Evolutionary conservation across 768 basidiomycete genomes (phyloP).

Genomic region (Leccinum boreale): DNA sequence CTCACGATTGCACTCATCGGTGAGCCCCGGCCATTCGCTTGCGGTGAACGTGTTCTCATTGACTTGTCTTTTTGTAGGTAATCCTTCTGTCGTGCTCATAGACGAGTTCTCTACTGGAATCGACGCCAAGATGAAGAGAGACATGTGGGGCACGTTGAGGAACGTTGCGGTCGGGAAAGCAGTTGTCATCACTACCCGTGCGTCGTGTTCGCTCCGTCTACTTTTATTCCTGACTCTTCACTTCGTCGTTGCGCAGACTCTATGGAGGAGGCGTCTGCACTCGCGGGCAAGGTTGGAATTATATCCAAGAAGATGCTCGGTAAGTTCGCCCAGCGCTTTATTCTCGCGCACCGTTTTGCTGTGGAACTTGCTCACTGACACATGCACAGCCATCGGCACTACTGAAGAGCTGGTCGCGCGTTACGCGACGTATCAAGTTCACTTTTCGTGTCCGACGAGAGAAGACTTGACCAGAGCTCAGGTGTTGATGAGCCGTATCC

Average conservation of each 20-base stretch:
- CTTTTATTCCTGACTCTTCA: not conserved
- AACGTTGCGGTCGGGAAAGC: slow-evolving; percentile 65
- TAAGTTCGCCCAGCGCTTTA: slow-evolving; percentile 29
- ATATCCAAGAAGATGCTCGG: slow-evolving; percentile 68
- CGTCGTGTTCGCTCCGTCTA: slow-evolving; percentile 19
- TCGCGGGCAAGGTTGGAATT: slow-evolving; percentile 75
- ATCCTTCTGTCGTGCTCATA: slow-evolving; percentile 73
- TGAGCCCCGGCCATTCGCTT: slow-evolving; percentile 16
- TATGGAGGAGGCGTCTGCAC: slow-evolving; percentile 81
- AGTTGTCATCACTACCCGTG: slow-evolving; percentile 69
- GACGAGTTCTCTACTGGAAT: slow-evolving; percentile 85
- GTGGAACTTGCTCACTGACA: not conserved
- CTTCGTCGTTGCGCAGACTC: slow-evolving; percentile 46
- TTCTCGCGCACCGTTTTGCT: not conserved
- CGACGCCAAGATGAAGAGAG: slow-evolving; percentile 79
- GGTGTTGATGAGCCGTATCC: slow-evolving; percentile 56
- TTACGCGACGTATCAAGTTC: slow-evolving; percentile 74
- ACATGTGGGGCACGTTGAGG: slow-evolving; percentile 76
- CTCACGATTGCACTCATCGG: slow-evolving; percentile 76
- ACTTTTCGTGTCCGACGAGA: slow-evolving; percentile 64
- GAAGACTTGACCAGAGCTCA: slow-evolving; percentile 59
- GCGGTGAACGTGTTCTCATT: not conserved
- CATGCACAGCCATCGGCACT: slow-evolving; percentile 57
- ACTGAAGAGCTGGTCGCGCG: slow-evolving; percentile 59
- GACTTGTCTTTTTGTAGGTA: slow-evolving; percentile 41